A percentile compares a stretch with the other conserved stretches of the same genome.
Evolutionary conservation across 1,284 basidiomycete species (phyloP).

Genomic region (Prillingera fragicola): DNA sequence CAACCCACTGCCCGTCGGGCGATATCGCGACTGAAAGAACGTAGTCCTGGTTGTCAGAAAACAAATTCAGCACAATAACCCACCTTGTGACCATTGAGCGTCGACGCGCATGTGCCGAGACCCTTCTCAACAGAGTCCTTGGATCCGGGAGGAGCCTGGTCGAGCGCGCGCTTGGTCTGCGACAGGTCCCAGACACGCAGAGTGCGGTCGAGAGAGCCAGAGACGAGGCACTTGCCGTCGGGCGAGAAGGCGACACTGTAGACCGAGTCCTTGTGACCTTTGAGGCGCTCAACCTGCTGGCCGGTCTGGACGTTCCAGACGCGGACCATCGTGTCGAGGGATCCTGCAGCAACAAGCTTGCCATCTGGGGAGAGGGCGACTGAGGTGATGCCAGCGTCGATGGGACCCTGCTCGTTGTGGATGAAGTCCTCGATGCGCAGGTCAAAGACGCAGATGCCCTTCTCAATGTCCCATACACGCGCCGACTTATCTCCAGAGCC

Average conservation of each 20-base stretch:
- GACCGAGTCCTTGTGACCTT: constrained; percentile 76
- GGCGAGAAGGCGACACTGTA: constrained; percentile 82
- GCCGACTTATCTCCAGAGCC: constrained; percentile 85
- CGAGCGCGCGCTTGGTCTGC: constrained; percentile 41
- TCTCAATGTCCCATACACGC: constrained; percentile 78
- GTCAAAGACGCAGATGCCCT: constrained; percentile 53
- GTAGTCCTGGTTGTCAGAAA: constrained; percentile 39
- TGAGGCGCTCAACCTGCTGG: constrained; percentile 64
- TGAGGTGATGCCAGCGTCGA: constrained; percentile 69
- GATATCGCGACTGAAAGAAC: constrained; percentile 59
- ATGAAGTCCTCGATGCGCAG: constrained; percentile 51
- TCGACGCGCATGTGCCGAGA: constrained; percentile 62
- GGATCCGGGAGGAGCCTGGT: constrained; percentile 23
- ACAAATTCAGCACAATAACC: constrained; percentile 21
- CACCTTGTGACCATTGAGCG: constrained; percentile 79
- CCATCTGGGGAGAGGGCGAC: constrained; percentile 70
- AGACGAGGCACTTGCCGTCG: constrained; percentile 68
- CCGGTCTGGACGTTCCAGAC: constrained; percentile 79
- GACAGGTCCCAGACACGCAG: constrained; percentile 79
- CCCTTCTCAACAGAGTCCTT: constrained; percentile 46
- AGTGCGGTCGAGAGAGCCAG: constrained; percentile 79
- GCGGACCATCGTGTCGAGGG: constrained; percentile 74
- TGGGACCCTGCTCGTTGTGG: constrained; percentile 52
- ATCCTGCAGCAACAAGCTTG: constrained; percentile 72
- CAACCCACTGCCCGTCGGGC: constrained; percentile 79